Percentiles rank a stretch among this genome's conserved stretches.
phyloP scores from a whole-genome alignment of 495 filamentous ascomycete genomes.

The Penicillium paxilli region DNA sequence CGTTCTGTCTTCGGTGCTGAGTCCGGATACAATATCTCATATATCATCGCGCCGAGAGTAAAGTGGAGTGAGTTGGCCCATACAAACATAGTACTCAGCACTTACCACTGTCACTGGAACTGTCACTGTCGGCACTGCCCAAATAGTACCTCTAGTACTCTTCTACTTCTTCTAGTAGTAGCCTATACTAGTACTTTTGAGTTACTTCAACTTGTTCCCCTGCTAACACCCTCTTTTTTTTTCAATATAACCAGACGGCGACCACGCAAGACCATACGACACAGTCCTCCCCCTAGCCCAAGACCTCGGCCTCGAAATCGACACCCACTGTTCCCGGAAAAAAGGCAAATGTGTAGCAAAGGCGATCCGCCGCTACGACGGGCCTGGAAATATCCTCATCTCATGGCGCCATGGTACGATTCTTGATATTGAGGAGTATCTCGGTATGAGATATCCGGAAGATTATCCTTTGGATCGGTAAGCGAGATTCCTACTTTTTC shows the following conservation, averaged over 20 bases:
- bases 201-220: background rate
- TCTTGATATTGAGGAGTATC: slow-evolving; percentile 13
- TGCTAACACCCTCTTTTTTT: background rate
- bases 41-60: slow-evolving; percentile 48
- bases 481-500: slow-evolving; percentile 1
- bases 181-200: background rate
- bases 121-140: too few species aligned
- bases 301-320: slow-evolving; percentile 46
- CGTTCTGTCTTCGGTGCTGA: slow-evolving; percentile 40
- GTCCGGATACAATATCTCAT: slow-evolving; percentile 44
- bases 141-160: too few species aligned
- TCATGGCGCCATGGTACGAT: slow-evolving; percentile 33
- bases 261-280: slow-evolving; percentile 43
- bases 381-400: slow-evolving; percentile 33
- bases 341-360: slow-evolving; percentile 24
- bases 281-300: slow-evolving; percentile 49
- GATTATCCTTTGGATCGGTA: slow-evolving; percentile 32
- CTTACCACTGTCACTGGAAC: too few species aligned
- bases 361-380: slow-evolving; percentile 17
- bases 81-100: background rate
- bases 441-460: slow-evolving; percentile 18
- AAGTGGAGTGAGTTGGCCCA: slow-evolving; percentile 19
- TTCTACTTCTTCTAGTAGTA: background rate
- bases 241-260: slow-evolving; percentile 34
- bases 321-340: slow-evolving; percentile 40